phyloP scores from a whole-genome alignment of 179 eudicot genomes.

The Kewa caespitosa region DNA sequence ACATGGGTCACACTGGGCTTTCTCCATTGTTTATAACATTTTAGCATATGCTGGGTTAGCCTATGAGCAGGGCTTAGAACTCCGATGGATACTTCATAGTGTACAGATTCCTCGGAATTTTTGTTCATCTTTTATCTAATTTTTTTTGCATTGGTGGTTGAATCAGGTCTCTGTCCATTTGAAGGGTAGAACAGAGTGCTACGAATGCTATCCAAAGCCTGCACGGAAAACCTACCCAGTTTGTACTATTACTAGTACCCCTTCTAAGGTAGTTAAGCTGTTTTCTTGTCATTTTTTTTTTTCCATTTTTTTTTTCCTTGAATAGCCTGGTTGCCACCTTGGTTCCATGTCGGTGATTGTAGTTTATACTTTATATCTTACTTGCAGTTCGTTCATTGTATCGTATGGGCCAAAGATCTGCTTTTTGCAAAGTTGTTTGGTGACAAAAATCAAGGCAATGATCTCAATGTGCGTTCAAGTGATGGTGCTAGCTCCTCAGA shows the following conservation, averaged over 20 bases:
- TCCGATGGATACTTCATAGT: conserved; percentile 6
- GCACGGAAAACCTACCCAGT: conserved; percentile 96
- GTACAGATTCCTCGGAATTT: background rate
- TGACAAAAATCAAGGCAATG: conserved; percentile 88
- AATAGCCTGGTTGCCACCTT: conserved; percentile 1
- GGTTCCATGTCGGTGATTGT: background rate
- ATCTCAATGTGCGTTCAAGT: conserved; percentile 82
- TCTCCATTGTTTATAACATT: background rate
- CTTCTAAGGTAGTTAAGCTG: conserved; percentile 64
- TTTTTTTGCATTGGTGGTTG: conserved; percentile 6
- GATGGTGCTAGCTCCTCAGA: conserved; percentile 78
- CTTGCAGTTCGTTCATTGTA: conserved; percentile 95
- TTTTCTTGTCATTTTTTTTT: background rate
- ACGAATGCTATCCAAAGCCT: conserved; percentile 95
- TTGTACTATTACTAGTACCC: conserved; percentile 96
- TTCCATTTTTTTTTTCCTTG: conserved; percentile 2
- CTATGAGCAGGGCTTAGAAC: background rate
- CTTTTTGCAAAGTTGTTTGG: conserved; percentile 92
- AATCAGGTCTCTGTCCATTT: conserved; percentile 87
- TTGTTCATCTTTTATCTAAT: background rate
- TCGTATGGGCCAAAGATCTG: conserved; percentile 96
- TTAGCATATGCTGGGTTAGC: background rate
- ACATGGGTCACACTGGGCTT: no score
- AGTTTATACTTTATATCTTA: background rate
- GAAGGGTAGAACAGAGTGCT: conserved; percentile 84